Base-by-base conservation (phyloP, 345 rosid genomes). In the Sisymbrium altissimum region DNA sequence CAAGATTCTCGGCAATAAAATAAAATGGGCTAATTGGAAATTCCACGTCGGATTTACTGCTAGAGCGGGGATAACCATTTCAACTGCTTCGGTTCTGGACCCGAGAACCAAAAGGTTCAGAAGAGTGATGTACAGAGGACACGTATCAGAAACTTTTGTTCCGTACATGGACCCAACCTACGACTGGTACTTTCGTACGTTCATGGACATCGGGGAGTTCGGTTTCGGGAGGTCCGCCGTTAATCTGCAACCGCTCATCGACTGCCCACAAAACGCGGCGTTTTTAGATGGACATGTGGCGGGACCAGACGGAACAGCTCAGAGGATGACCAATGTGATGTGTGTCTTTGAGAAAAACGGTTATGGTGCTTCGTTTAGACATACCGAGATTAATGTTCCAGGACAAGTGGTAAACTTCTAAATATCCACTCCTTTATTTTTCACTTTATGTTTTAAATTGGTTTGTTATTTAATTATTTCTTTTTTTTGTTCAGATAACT, bases 141-240 rank as follows among this genome's bases (percentile, higher is more conserved):
- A 87, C 70, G 80, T 87, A 23, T 87, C 96, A 1, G 96, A 92
- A 83, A 85, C 93, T 13, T 92, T 88, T 66, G 97, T 92, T 21
- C 97, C 94, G 0, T 89, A 89, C 35, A 88, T 86, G 92, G 93
- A 92, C 76, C 93, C 93, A 1, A 86, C 89, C 0, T 80, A 41
- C 21, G 97, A 88, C 17, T 92, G 97, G 96, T 92, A 92, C 72
- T 92, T 45, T 17, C 83, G 83, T 71, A 92, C 97, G 0, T 92
- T 85, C 70, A 86, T 92, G 83, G 97, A 88, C 70, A 67, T 83
- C 0, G 96, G 97, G 0, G 94, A 92, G 74, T 92, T 83, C 4
- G 97, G 97, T 54, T 86, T 92, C 17, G 96, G 97, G 21, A 78
- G 85, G 66, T 69, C 86, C 0, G 91, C 92, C 0, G 77, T 75